These are phyloP conservation scores for Bauhinia variegata DNA, from an alignment of 306 rosid species.

Conservation along the genomic window DNA sequence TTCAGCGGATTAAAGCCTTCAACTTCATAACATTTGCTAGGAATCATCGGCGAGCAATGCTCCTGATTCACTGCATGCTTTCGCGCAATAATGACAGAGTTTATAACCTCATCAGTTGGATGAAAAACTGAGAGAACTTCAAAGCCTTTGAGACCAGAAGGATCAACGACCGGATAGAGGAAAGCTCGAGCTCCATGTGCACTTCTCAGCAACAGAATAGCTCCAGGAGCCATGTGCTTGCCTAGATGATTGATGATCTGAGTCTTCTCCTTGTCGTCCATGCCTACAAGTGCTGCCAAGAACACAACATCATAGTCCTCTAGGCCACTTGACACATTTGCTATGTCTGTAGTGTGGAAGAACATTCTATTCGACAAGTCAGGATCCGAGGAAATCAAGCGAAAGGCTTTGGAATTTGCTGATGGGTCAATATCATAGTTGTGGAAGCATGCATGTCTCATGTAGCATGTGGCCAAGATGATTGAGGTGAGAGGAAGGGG, in stretches of 20 bases:
- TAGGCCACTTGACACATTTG: constrained; percentile 52
- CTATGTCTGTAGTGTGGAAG: constrained; percentile 62
- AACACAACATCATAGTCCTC: constrained; percentile 63
- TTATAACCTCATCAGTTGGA: constrained; percentile 71
- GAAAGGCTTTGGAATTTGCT: constrained; percentile 67
- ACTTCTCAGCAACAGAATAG: constrained; percentile 69
- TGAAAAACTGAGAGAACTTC: constrained; percentile 74
- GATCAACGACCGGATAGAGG: constrained; percentile 70
- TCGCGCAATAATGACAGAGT: constrained; percentile 68
- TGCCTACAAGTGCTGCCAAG: constrained; percentile 76
- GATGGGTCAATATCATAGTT: constrained; percentile 65
- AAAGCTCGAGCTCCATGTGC: constrained; percentile 76
- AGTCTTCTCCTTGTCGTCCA: constrained; percentile 58
- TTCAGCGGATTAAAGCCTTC: constrained; percentile 35
- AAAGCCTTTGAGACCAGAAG: constrained; percentile 60
- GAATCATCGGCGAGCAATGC: constrained; percentile 11
- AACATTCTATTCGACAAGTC: constrained; percentile 66
- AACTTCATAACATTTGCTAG: constrained; percentile 33
- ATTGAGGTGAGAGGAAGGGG: constrained; percentile 79
- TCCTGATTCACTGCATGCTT: constrained; percentile 32
- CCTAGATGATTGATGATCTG: constrained; percentile 59
- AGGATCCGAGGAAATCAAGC: constrained; percentile 48
- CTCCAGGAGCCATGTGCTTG: constrained; percentile 63
- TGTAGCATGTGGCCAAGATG: constrained; percentile 62
- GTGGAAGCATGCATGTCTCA: constrained; percentile 47